Percentiles rank a stretch among this genome's conserved stretches.
Evolutionary conservation across 2,329 filamentous ascomycete species (phyloP).

Genomic region (Microdochium nivale): DNA sequence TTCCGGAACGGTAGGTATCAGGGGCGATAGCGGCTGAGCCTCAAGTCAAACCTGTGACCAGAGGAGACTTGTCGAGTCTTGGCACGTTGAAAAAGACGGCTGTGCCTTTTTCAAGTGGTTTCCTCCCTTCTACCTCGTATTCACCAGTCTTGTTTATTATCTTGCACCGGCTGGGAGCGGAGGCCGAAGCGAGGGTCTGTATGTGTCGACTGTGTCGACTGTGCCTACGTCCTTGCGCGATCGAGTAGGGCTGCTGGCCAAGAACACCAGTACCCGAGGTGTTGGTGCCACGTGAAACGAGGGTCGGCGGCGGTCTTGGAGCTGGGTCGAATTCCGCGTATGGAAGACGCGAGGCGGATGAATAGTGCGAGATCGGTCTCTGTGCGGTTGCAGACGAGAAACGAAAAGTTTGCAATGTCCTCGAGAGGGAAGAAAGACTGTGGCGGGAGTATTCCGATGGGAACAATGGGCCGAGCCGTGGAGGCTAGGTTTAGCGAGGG

Average conservation of each 20-base stretch:
- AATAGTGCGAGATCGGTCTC: not conserved
- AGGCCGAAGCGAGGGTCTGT: too few relatives aligned
- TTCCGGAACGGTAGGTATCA: too few relatives aligned
- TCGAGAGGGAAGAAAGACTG: not conserved
- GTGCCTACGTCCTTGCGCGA: not conserved
- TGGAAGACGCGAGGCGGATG: not conserved
- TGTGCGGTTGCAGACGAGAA: not conserved
- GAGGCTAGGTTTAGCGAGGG: not conserved
- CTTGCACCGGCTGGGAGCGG: too few relatives aligned
- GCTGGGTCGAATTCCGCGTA: not conserved
- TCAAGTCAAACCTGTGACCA: too few relatives aligned
- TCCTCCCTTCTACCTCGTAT: too few relatives aligned
- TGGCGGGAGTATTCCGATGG: not conserved
- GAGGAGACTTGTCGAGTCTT: too few relatives aligned
- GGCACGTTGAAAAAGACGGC: too few relatives aligned
- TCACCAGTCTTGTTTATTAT: too few relatives aligned
- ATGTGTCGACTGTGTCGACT: not conserved
- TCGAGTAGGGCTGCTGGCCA: not conserved
- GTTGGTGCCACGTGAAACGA: not conserved
- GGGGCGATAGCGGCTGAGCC: too few relatives aligned
- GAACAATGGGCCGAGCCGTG: not conserved
- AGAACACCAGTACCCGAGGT: not conserved
- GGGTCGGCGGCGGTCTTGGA: not conserved
- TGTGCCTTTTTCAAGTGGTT: too few relatives aligned
- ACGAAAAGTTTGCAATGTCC: not conserved